Percentiles rank a stretch among this genome's conserved stretches.
Conservation (phyloP, 2,329 filamentous ascomycete genomes). For the Cytospora mali region DNA sequence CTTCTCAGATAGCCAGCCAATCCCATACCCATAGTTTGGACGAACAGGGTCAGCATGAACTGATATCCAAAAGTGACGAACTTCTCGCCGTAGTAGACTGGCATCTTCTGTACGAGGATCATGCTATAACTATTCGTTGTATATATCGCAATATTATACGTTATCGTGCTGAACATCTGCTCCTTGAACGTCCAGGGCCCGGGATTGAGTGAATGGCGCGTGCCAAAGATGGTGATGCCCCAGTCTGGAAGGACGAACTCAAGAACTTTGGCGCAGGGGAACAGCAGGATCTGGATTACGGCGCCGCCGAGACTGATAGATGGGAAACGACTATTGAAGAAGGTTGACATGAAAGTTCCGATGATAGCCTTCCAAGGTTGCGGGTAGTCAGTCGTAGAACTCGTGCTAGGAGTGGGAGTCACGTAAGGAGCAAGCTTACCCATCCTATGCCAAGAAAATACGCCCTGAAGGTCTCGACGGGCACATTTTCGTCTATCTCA, state of each 20-base stretch:
- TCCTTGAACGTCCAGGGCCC: constrained; percentile 48
- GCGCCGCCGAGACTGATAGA: constrained; percentile 40
- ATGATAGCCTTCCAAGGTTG: constrained; percentile 39
- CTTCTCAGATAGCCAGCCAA: constrained; percentile 44
- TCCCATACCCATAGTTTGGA: constrained; percentile 48
- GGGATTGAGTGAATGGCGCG: constrained; percentile 43
- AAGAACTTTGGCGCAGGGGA: constrained; percentile 48
- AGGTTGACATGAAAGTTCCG: constrained; percentile 44
- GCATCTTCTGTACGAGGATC: constrained; percentile 39
- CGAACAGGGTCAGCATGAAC: constrained; percentile 44
- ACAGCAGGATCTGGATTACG: constrained; percentile 50
- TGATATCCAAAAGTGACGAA: constrained; percentile 46
- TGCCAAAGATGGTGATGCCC: constrained; percentile 46
- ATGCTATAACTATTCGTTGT: constrained; percentile 41
- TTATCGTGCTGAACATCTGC: constrained; percentile 47
- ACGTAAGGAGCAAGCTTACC: constrained; percentile 19
- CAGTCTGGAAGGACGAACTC: constrained; percentile 48
- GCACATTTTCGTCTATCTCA: constrained; percentile 39
- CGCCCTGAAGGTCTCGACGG: constrained; percentile 46
- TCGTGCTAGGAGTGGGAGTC: too few relatives aligned
- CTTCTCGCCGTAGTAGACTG: constrained; percentile 45
- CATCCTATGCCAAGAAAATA: constrained; percentile 46
- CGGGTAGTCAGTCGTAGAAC: not conserved
- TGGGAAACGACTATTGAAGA: constrained; percentile 46
- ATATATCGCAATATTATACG: constrained; percentile 41